A percentile compares a stretch with the other conserved stretches of the same genome.
Evolutionary conservation across 2,329 filamentous ascomycete species (phyloP).

Genomic region (Pseudofabraea citricarpa): DNA sequence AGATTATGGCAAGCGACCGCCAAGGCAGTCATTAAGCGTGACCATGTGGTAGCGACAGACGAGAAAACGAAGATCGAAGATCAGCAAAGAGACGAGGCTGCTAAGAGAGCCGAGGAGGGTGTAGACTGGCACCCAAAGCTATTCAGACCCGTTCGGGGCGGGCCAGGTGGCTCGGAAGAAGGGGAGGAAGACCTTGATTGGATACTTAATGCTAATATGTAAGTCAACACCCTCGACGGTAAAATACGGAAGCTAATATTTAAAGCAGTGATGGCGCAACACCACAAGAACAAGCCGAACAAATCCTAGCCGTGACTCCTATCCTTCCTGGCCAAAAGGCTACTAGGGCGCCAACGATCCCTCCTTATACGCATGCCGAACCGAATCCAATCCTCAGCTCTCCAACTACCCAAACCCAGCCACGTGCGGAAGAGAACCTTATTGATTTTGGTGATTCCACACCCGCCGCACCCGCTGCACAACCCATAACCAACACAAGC

Average conservation of each 20-base stretch:
- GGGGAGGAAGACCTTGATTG: constrained; percentile 89
- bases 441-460: constrained; percentile 52
- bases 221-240: constrained; percentile 26
- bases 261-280: constrained; percentile 53
- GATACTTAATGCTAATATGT: constrained; percentile 89
- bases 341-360: constrained; percentile 49
- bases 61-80: constrained; percentile 98
- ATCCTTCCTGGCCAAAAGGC: constrained; percentile 73
- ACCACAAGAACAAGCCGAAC: constrained; percentile 67
- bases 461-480: too few relatives aligned
- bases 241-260: not conserved
- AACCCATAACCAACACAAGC: too few relatives aligned
- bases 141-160: constrained; percentile 71
- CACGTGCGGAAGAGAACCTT: constrained; percentile 34
- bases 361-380: constrained; percentile 33
- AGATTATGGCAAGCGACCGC: constrained; percentile 79
- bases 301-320: constrained; percentile 82
- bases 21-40: constrained; percentile 74
- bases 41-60: constrained; percentile 85
- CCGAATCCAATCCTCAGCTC: constrained; percentile 10
- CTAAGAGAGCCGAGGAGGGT: constrained; percentile 69
- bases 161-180: constrained; percentile 66
- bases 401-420: constrained; percentile 1
- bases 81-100: constrained; percentile 82
- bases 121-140: constrained; percentile 85